Conservation (phyloP, 208 protist genomes). For the Leishmania braziliensis region DNA sequence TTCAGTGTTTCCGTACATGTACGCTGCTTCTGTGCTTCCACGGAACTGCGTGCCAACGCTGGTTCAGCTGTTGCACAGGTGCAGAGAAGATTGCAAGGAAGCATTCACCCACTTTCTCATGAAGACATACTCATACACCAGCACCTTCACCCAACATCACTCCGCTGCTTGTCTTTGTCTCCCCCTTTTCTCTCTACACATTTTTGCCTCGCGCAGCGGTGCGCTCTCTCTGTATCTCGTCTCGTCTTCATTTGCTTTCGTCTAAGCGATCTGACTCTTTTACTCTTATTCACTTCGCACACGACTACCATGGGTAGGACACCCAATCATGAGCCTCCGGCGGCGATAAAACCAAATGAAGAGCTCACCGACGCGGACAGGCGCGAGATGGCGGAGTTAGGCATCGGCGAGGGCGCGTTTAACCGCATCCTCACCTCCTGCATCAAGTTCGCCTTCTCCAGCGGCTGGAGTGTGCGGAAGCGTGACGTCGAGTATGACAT, state of each 20-base stretch:
- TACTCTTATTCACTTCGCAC: background rate
- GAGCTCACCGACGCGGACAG: conserved; percentile 32
- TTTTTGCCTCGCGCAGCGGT: background rate
- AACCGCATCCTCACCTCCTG: conserved; percentile 16
- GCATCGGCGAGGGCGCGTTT: conserved; percentile 27
- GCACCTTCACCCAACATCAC: too few species aligned
- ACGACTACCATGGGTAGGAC: conserved; percentile 14
- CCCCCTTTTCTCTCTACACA: background rate
- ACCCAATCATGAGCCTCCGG: background rate
- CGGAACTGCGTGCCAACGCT: too few species aligned
- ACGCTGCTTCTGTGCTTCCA: too few species aligned
- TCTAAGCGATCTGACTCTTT: background rate
- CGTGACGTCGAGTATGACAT: conserved; percentile 14
- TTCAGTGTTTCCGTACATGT: too few species aligned
- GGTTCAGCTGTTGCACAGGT: too few species aligned
- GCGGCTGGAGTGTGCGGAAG: conserved; percentile 22
- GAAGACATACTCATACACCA: too few species aligned
- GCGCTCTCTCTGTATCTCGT: background rate
- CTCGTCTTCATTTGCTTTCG: background rate
- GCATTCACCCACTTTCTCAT: too few species aligned
- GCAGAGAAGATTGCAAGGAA: too few species aligned
- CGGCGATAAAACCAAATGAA: conserved; percentile 14
- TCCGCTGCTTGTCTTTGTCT: background rate
- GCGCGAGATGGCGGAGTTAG: conserved; percentile 21
- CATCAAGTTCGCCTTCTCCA: conserved; percentile 13